These are phyloP conservation scores for Solanum hybrid DNA, from an alignment of 305 asterid genomes.

Conservation along the genomic window DNA sequence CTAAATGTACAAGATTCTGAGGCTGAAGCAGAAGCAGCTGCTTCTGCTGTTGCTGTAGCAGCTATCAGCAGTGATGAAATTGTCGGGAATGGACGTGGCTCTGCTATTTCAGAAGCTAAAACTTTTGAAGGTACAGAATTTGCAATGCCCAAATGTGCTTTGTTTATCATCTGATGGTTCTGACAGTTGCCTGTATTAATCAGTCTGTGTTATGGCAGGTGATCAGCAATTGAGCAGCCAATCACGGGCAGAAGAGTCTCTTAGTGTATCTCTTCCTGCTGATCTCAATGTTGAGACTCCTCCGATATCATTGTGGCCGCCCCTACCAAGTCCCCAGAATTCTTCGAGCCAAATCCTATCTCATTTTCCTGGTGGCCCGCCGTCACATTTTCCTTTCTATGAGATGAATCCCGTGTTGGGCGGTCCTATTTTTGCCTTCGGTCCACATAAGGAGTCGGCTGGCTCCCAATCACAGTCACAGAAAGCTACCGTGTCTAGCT, in stretches of 20 bases:
- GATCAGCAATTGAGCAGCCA: constrained; percentile 51
- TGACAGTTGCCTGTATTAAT: not conserved
- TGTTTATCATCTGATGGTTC: not conserved
- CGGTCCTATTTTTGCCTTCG: constrained; percentile 73
- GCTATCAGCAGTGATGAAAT: constrained; percentile 76
- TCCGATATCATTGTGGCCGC: constrained; percentile 85
- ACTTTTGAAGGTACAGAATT: constrained; percentile 33
- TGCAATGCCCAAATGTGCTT: constrained; percentile 42
- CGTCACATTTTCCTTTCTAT: constrained; percentile 82
- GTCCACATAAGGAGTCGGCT: constrained; percentile 67
- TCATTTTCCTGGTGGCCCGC: constrained; percentile 82
- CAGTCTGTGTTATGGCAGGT: constrained; percentile 34
- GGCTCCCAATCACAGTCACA: constrained; percentile 65
- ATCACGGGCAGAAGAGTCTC: constrained; percentile 64
- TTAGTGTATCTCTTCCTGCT: constrained; percentile 90
- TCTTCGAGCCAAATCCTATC: constrained; percentile 72
- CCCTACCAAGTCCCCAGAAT: constrained; percentile 77
- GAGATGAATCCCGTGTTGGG: constrained; percentile 92
- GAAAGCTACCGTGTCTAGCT: constrained; percentile 39
- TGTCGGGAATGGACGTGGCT: constrained; percentile 41
- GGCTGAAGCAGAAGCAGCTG: constrained; percentile 96
- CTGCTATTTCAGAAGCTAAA: constrained; percentile 39
- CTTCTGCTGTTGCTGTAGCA: constrained; percentile 93
- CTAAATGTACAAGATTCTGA: constrained; percentile 57
- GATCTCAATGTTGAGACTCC: constrained; percentile 94